A percentile compares a stretch with the other conserved stretches of the same genome.
phyloP scores from a whole-genome alignment of 805 yeast genomes.

The Kodamaea laetipori region DNA sequence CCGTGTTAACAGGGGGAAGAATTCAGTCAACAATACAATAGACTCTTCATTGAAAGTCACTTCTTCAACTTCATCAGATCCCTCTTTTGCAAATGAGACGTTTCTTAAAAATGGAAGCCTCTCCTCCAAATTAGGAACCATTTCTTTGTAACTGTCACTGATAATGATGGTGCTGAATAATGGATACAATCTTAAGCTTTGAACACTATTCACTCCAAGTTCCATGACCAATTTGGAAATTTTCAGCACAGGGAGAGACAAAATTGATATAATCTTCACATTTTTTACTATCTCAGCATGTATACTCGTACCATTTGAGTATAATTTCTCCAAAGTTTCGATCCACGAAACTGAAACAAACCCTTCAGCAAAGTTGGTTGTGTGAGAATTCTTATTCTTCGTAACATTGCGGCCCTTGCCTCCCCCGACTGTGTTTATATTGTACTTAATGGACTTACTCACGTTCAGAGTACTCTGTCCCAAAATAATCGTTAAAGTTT shows the following conservation, averaged over 20 bases:
- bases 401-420: slow-evolving; percentile 20
- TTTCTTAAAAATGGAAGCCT: slow-evolving; percentile 49
- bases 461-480: slow-evolving; percentile 37
- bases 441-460: slow-evolving; percentile 14
- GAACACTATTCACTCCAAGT: slow-evolving; percentile 46
- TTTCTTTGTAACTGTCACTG: slow-evolving; percentile 46
- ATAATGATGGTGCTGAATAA: slow-evolving; percentile 56
- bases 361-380: slow-evolving; percentile 48
- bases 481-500: slow-evolving; percentile 46
- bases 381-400: slow-evolving; percentile 26
- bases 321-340: slow-evolving; percentile 57
- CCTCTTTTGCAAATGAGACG: slow-evolving; percentile 16
- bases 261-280: slow-evolving; percentile 52
- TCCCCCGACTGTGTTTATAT: slow-evolving; percentile 20
- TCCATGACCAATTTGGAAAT: slow-evolving; percentile 46
- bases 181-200: slow-evolving; percentile 51
- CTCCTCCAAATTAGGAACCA: slow-evolving; percentile 55
- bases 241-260: slow-evolving; percentile 48
- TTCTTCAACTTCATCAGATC: slow-evolving; percentile 8
- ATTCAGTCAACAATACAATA: slow-evolving; percentile 47
- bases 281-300: slow-evolving; percentile 49
- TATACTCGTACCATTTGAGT: slow-evolving; percentile 57
- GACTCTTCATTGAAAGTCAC: slow-evolving; percentile 29
- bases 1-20: slow-evolving; percentile 65
- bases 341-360: slow-evolving; percentile 63